Evolutionary conservation across 176 grass and related monocot genomes (phyloP).

Genomic region (Secale cereale): DNA sequence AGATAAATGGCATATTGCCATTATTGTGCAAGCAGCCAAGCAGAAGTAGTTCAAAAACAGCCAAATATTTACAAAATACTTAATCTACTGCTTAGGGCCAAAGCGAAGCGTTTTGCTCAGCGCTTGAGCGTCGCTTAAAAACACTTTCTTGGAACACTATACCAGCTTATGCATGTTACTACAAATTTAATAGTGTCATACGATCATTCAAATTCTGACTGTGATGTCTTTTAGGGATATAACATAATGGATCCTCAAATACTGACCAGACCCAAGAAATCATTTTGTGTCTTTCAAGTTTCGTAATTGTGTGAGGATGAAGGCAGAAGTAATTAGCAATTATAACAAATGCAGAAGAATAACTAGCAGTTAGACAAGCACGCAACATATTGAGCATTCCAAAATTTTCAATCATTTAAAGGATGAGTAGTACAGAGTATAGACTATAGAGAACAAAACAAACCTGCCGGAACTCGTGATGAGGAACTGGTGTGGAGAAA

Average conservation of each 20-base stretch:
- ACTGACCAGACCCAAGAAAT: neutral
- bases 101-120: too few relatives aligned
- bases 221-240: neutral
- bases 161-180: conserved; percentile 3
- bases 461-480: conserved; percentile 9
- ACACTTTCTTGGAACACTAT: too few relatives aligned
- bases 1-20: too few relatives aligned
- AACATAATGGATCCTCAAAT: conserved; percentile 5
- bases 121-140: too few relatives aligned
- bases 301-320: neutral
- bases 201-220: neutral
- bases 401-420: neutral
- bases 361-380: neutral
- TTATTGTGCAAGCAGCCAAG: too few relatives aligned
- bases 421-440: neutral
- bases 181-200: neutral
- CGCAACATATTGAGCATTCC: neutral
- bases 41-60: too few relatives aligned
- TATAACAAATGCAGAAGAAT: neutral
- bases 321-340: neutral
- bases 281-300: neutral
- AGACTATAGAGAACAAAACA: conserved; percentile 4
- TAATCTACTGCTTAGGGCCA: too few relatives aligned
- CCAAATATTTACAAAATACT: too few relatives aligned
- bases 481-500: conserved; percentile 14